Evolutionary conservation across 1,139 yeast genomes (phyloP).

Genomic region (Debaryomycetaceae sp.): DNA sequence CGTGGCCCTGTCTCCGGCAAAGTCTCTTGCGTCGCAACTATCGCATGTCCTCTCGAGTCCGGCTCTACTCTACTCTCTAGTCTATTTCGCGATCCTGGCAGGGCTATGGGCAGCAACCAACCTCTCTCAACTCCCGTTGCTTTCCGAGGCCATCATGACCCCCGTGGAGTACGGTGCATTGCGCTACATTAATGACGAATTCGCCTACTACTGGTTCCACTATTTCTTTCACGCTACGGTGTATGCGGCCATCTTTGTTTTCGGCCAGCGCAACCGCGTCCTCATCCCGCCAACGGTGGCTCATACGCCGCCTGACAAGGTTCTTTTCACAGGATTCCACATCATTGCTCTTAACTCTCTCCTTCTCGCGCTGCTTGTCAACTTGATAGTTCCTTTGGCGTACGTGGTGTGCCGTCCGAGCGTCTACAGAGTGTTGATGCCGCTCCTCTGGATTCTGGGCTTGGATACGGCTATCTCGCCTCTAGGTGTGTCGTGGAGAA

Average conservation of each 20-base stretch:
- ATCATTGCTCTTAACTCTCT: constrained; percentile 26
- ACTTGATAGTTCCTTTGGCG: constrained; percentile 31
- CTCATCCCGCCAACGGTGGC: constrained; percentile 36
- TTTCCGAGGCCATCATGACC: constrained; percentile 20
- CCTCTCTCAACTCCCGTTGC: constrained; percentile 18
- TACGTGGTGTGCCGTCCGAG: constrained; percentile 34
- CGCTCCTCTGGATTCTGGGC: constrained; percentile 17
- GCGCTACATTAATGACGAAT: constrained; percentile 53
- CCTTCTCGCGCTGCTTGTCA: constrained; percentile 18
- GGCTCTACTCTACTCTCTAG: constrained; percentile 23
- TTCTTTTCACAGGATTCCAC: constrained; percentile 22
- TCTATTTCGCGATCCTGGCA: constrained; percentile 30
- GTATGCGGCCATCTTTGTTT: constrained; percentile 44
- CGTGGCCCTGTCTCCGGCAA: constrained; percentile 39
- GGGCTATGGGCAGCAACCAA: constrained; percentile 21
- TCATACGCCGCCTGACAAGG: constrained; percentile 29
- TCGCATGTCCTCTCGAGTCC: constrained; percentile 34
- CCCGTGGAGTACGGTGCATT: constrained; percentile 39
- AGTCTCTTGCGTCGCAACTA: constrained; percentile 39
- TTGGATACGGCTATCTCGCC: constrained; percentile 25
- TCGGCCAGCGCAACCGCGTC: constrained; percentile 53
- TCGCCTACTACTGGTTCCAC: constrained; percentile 41
- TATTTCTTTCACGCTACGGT: constrained; percentile 27
- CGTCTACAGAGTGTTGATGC: constrained; percentile 30
- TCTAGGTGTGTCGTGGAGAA: constrained; percentile 25